A percentile compares a stretch with the other conserved stretches of the same genome.
Evolutionary conservation across 176 grass and related monocot species (phyloP).

Genomic region (Rhynchospora pubera): DNA sequence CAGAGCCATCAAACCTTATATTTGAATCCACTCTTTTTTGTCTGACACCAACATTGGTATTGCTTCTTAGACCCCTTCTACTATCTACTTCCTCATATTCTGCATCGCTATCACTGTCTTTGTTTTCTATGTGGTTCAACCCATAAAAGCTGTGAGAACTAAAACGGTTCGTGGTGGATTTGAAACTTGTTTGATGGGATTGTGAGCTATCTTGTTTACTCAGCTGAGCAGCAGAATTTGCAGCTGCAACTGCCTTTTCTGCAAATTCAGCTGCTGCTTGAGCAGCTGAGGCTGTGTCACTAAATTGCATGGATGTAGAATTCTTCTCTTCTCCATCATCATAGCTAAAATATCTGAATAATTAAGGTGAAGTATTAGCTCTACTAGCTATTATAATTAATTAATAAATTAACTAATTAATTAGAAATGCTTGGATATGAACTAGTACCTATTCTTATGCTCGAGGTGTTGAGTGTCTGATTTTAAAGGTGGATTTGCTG

Average conservation of each 20-base stretch:
- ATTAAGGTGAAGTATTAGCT: neutral
- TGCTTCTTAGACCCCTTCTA: conserved; percentile 39
- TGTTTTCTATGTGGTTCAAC: conserved; percentile 30
- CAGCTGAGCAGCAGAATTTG: conserved; percentile 61
- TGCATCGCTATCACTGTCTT: conserved; percentile 18
- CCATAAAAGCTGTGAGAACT: conserved; percentile 38
- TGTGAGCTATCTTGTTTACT: conserved; percentile 41
- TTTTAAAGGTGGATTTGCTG: conserved; percentile 25
- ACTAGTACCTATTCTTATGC: conserved; percentile 36
- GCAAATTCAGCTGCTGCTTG: conserved; percentile 73
- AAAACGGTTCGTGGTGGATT: conserved; percentile 19
- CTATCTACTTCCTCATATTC: conserved; percentile 27
- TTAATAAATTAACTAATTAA: neutral
- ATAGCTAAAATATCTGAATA: conserved; percentile 23
- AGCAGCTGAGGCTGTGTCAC: conserved; percentile 72
- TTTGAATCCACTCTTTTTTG: conserved; percentile 45
- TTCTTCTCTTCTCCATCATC: conserved; percentile 28
- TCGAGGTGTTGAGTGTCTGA: conserved; percentile 18
- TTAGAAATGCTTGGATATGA: neutral
- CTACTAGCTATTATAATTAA: conserved; percentile 4
- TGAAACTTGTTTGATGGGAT: conserved; percentile 33
- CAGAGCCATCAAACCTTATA: conserved; percentile 76
- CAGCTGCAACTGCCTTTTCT: conserved; percentile 62
- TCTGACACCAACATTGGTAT: conserved; percentile 16
- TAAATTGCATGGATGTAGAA: conserved; percentile 45